These are phyloP conservation scores for Stephania yunnanensis DNA, from an alignment of 164 flowering plant species.

Conservation along the genomic window DNA sequence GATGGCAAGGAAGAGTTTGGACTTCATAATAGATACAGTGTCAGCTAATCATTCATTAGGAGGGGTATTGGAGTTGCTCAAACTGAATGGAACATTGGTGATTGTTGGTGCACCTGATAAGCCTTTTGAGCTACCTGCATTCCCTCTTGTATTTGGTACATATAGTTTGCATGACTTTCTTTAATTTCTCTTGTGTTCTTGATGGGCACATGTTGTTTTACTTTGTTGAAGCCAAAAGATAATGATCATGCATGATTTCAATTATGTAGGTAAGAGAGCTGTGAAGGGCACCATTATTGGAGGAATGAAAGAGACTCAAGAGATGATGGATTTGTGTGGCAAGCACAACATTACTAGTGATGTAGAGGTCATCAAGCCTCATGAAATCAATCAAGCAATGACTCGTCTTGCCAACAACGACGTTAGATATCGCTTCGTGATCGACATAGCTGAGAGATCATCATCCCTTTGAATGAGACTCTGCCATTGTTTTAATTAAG, in stretches of 20 bases:
- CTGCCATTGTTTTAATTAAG: not conserved
- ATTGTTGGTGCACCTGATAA: constrained; percentile 65
- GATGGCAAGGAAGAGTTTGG: constrained; percentile 43
- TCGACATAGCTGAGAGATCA: constrained; percentile 37
- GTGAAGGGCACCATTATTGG: constrained; percentile 62
- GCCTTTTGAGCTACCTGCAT: constrained; percentile 57
- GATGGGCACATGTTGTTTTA: no score
- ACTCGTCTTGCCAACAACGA: constrained; percentile 47
- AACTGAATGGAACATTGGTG: constrained; percentile 48
- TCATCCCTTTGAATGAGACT: not conserved
- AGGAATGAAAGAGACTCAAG: constrained; percentile 56
- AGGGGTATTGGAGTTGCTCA: constrained; percentile 43
- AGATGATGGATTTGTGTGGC: constrained; percentile 56
- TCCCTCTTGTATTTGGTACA: constrained; percentile 50
- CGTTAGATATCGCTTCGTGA: constrained; percentile 61
- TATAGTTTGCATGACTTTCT: no score
- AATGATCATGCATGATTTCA: no score
- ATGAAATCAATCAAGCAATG: constrained; percentile 45
- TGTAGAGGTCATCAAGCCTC: constrained; percentile 36
- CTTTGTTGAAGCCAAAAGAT: no score
- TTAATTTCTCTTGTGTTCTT: no score
- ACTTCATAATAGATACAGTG: constrained; percentile 56
- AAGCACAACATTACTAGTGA: constrained; percentile 48
- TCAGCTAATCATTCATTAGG: constrained; percentile 52
- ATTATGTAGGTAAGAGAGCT: constrained; percentile 22